phyloP scores from a whole-genome alignment of 805 yeast genomes.

The Lachancea thermotolerans region DNA sequence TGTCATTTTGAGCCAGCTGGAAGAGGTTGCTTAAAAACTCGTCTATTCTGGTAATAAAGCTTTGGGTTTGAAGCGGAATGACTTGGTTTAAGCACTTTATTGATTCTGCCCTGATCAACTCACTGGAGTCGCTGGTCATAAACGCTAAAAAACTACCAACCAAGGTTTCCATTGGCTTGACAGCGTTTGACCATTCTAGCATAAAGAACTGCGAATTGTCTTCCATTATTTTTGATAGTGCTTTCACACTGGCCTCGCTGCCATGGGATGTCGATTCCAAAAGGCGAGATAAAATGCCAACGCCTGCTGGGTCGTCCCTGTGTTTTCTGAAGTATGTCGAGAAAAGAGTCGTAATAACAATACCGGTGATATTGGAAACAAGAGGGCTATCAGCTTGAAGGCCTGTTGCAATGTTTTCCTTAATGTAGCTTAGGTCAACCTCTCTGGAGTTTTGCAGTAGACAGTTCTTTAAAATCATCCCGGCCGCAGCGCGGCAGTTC shows the following conservation, averaged over 20 bases:
- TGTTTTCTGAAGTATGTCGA: conserved; percentile 38
- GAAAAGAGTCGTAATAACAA: conserved; percentile 77
- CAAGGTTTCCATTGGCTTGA: conserved; percentile 59
- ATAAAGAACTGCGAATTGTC: conserved; percentile 68
- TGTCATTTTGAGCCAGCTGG: conserved; percentile 52
- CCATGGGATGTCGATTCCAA: conserved; percentile 50
- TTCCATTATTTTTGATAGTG: conserved; percentile 84
- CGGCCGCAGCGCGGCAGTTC: conserved; percentile 71
- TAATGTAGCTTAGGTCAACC: conserved; percentile 39
- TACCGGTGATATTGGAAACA: conserved; percentile 84
- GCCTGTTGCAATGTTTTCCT: conserved; percentile 38
- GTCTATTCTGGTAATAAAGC: conserved; percentile 59
- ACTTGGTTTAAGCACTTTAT: conserved; percentile 73
- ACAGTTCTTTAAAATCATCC: conserved; percentile 73
- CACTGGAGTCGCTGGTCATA: conserved; percentile 32
- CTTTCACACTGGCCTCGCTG: conserved; percentile 47
- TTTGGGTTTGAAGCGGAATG: conserved; percentile 61
- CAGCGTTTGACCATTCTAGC: conserved; percentile 44
- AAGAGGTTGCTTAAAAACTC: conserved; percentile 59
- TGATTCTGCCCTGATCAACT: conserved; percentile 53
- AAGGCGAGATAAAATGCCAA: conserved; percentile 58
- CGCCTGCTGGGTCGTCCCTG: conserved; percentile 45
- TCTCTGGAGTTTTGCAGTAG: conserved; percentile 35
- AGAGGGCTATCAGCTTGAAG: conserved; percentile 31
- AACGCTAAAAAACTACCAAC: conserved; percentile 58